Percentiles rank a stretch among this genome's conserved stretches.
Evolutionary conservation across 2,329 filamentous ascomycete genomes (phyloP).

Genomic region (Cercospora janseana): DNA sequence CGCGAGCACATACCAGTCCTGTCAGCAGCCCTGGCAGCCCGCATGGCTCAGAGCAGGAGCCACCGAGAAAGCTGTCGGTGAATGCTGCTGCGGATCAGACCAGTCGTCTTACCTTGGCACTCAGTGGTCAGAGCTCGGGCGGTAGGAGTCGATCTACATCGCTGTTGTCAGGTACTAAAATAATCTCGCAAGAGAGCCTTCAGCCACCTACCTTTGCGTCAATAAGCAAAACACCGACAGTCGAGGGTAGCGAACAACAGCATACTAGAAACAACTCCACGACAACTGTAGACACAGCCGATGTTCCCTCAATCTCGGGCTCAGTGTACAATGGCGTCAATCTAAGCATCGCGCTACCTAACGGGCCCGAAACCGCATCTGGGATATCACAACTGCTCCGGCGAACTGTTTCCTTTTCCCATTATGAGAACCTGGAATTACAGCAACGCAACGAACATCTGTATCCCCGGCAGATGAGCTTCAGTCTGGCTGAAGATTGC

Average conservation of each 20-base stretch:
- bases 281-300: constrained; percentile 14
- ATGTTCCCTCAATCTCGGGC: constrained; percentile 54
- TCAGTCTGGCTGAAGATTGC: constrained; percentile 73
- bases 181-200: constrained; percentile 18
- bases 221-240: constrained; percentile 11
- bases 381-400: constrained; percentile 53
- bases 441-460: constrained; percentile 50
- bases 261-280: constrained; percentile 6
- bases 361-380: constrained; percentile 50
- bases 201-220: not conserved
- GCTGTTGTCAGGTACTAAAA: constrained; percentile 10
- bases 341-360: constrained; percentile 54
- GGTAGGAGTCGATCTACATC: not conserved
- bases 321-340: constrained; percentile 61
- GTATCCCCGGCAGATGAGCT: constrained; percentile 72
- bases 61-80: constrained; percentile 14
- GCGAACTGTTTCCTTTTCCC: constrained; percentile 56
- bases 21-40: constrained; percentile 32
- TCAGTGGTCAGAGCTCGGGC: constrained; percentile 1
- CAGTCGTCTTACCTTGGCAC: constrained; percentile 19
- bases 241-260: constrained; percentile 11
- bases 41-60: constrained; percentile 10
- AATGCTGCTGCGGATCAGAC: constrained; percentile 21
- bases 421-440: constrained; percentile 24
- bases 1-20: constrained; percentile 30